These are phyloP conservation scores for Scheffersomyces ergatensis DNA, from an alignment of 805 yeast genomes.

Conservation along the genomic window DNA sequence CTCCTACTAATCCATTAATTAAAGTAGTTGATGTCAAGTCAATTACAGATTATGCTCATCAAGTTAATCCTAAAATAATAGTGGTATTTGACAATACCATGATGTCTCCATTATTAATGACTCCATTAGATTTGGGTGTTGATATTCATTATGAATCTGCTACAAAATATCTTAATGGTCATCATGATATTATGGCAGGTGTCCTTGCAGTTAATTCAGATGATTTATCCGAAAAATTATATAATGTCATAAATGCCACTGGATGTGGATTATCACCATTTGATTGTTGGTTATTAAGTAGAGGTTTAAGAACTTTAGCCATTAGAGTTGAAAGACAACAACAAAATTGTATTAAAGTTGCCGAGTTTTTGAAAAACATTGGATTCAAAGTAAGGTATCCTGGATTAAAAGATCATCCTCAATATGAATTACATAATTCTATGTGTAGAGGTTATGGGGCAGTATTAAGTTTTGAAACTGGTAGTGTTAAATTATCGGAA, in stretches of 20 bases:
- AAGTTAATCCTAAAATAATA: conserved; percentile 60
- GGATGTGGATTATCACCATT: conserved; percentile 93
- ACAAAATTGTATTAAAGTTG: conserved; percentile 70
- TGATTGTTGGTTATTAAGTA: conserved; percentile 83
- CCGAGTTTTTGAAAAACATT: conserved; percentile 62
- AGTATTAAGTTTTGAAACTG: conserved; percentile 86
- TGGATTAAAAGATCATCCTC: conserved; percentile 79
- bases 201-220: conserved; percentile 68
- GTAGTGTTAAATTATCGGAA: conserved; percentile 62
- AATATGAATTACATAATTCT: conserved; percentile 71
- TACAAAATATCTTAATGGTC: conserved; percentile 90
- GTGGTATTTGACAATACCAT: conserved; percentile 93
- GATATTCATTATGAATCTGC: conserved; percentile 94
- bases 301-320: conserved; percentile 88
- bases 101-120: conserved; percentile 89
- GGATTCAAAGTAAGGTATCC: conserved; percentile 86
- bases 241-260: conserved; percentile 79
- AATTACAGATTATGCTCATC: conserved; percentile 66
- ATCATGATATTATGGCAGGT: conserved; percentile 97
- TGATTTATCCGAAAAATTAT: conserved; percentile 65
- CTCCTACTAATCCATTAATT: conserved; percentile 92
- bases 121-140: conserved; percentile 82
- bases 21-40: conserved; percentile 78
- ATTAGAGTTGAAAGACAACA: conserved; percentile 88
- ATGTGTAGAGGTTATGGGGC: conserved; percentile 87